Conservation (phyloP, 2,329 filamentous ascomycete genomes). For the Balansia obtecta region DNA sequence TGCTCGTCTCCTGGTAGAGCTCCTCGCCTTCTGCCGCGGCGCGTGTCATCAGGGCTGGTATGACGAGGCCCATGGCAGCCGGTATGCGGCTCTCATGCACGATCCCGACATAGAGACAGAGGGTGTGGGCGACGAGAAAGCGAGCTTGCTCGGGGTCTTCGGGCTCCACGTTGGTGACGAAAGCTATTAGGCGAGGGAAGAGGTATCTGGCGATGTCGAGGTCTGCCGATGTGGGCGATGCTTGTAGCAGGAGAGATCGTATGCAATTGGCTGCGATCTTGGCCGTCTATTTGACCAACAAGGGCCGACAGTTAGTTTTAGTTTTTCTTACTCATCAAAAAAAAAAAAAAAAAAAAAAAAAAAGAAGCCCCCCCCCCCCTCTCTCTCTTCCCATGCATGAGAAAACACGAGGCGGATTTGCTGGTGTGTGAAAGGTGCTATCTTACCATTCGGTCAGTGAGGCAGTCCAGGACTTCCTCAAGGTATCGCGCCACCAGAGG, state of each 20-base stretch:
- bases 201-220: slow-evolving; percentile 63
- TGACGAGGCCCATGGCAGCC: slow-evolving; percentile 60
- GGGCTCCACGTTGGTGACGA: slow-evolving; percentile 55
- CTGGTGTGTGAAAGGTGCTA: background rate
- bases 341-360: no score
- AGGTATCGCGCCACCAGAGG: slow-evolving; percentile 63
- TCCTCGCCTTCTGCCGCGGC: slow-evolving; percentile 51
- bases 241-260: slow-evolving; percentile 65
- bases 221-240: slow-evolving; percentile 50
- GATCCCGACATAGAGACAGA: slow-evolving; percentile 56
- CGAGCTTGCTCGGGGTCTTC: slow-evolving; percentile 74
- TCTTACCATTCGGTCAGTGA: slow-evolving; percentile 61
- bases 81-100: slow-evolving; percentile 32
- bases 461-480: slow-evolving; percentile 72
- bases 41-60: slow-evolving; percentile 64
- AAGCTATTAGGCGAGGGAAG: slow-evolving; percentile 62
- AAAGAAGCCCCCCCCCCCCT: no score
- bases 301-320: background rate
- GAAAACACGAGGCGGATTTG: no score
- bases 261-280: slow-evolving; percentile 87
- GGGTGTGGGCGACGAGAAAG: slow-evolving; percentile 55
- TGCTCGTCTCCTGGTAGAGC: slow-evolving; percentile 61
- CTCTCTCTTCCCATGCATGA: no score
- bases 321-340: background rate
- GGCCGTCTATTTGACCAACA: slow-evolving; percentile 42